These are phyloP conservation scores for Wickerhamiella kazuoi DNA, from an alignment of 805 yeast genomes.

Conservation along the genomic window DNA sequence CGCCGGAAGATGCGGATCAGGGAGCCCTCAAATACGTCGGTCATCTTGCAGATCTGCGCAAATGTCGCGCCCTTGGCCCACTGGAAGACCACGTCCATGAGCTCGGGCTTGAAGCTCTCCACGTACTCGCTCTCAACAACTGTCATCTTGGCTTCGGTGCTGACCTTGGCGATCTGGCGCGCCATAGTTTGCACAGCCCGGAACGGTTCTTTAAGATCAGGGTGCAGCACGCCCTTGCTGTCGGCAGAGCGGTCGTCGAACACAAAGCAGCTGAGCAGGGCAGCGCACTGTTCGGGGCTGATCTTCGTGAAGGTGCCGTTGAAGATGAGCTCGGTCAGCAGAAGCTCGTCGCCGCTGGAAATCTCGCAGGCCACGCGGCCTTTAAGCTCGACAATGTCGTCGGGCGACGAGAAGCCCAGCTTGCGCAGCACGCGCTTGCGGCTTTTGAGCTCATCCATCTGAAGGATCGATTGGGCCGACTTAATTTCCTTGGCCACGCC, in stretches of 20 bases:
- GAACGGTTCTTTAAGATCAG: conserved; percentile 84
- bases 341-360: conserved; percentile 57
- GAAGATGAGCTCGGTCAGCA: conserved; percentile 85
- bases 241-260: conserved; percentile 85
- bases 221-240: conserved; percentile 61
- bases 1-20: conserved; percentile 88
- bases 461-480: conserved; percentile 82
- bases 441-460: conserved; percentile 80
- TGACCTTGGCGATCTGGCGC: conserved; percentile 68
- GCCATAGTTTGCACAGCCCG: conserved; percentile 86
- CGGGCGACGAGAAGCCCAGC: conserved; percentile 70
- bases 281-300: conserved; percentile 79
- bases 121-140: conserved; percentile 83
- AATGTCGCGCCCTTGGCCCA: conserved; percentile 96
- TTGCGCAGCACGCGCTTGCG: conserved; percentile 86
- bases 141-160: conserved; percentile 78
- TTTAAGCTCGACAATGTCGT: conserved; percentile 83
- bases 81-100: conserved; percentile 91
- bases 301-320: conserved; percentile 88
- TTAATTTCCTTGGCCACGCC: conserved; percentile 43
- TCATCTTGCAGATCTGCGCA: conserved; percentile 95
- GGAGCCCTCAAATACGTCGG: conserved; percentile 96
- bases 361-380: conserved; percentile 97
- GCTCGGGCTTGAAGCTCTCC: conserved; percentile 75
- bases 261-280: conserved; percentile 82